These are phyloP conservation scores for Neurospora crassa DNA, from an alignment of 2,329 filamentous ascomycete genomes.

Conservation along the genomic window DNA sequence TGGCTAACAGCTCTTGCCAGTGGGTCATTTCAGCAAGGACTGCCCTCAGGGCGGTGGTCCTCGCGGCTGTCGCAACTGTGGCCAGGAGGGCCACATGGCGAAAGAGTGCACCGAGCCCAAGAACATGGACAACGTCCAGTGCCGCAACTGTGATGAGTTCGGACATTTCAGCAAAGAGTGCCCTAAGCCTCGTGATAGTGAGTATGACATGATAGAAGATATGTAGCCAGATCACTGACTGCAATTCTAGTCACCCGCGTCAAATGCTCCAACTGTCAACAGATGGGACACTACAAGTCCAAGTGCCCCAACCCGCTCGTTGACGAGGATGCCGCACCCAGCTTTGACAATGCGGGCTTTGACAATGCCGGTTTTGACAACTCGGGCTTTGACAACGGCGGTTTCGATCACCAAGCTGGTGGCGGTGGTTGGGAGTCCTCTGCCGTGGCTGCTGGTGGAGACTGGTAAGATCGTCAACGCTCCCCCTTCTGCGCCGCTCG, in stretches of 20 bases:
- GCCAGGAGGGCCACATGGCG: conserved; percentile 49
- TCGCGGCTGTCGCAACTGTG: conserved; percentile 52
- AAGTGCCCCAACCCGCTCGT: conserved; percentile 26
- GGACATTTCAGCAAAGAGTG: conserved; percentile 41
- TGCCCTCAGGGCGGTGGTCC: conserved; percentile 52
- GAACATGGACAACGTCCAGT: conserved; percentile 31
- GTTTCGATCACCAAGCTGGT: neutral
- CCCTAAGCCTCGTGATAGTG: conserved; percentile 46
- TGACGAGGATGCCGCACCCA: conserved; percentile 17
- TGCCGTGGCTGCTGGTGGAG: neutral
- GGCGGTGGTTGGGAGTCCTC: conserved; percentile 1
- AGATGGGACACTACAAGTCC: conserved; percentile 35
- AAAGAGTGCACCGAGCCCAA: conserved; percentile 48
- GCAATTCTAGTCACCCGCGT: conserved; percentile 36
- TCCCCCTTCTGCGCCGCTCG: neutral
- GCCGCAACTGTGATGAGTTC: conserved; percentile 42
- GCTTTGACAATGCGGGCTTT: conserved; percentile 6
- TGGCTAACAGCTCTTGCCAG: conserved; percentile 23
- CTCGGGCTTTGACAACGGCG: conserved; percentile 4
- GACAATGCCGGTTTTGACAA: conserved; percentile 3
- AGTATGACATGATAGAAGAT: conserved; percentile 14
- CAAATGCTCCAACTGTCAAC: conserved; percentile 48
- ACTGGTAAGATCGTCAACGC: neutral
- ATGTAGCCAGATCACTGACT: conserved; percentile 7
- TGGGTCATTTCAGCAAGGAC: conserved; percentile 53